phyloP scores from a whole-genome alignment of 176 grass and related monocot species.

The Rhynchospora breviuscula region DNA sequence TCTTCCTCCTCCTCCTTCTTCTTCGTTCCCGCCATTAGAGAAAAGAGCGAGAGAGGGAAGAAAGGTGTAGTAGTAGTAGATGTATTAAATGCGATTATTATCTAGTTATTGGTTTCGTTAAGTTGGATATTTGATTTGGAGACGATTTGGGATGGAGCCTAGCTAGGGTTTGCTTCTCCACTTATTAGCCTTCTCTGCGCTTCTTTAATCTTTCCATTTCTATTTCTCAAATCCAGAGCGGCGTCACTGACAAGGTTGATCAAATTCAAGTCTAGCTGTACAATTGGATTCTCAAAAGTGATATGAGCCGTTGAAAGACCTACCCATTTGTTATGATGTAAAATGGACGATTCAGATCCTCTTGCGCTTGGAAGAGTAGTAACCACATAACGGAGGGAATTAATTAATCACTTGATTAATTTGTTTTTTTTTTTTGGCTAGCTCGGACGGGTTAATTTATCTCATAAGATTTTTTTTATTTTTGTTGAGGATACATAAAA shows the following conservation, averaged over 20 bases:
- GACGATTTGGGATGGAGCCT: background rate
- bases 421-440: background rate
- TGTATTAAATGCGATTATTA: conserved; percentile 19
- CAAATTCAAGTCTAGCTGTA: background rate
- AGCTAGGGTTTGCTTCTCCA: conserved; percentile 48
- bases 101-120: conserved; percentile 26
- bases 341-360: background rate
- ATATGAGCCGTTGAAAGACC: background rate
- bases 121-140: conserved; percentile 3
- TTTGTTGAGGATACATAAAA: too few species aligned
- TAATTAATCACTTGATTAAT: background rate
- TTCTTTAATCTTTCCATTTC: conserved; percentile 7
- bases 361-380: background rate
- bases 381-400: background rate
- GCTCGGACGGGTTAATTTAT: background rate
- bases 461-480: too few species aligned
- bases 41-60: background rate
- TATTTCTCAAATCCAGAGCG: conserved; percentile 7
- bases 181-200: conserved; percentile 22
- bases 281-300: too few species aligned
- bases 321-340: background rate
- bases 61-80: too few species aligned
- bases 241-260: background rate
- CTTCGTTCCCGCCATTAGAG: conserved; percentile 9
- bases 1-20: background rate